Conservation (phyloP, 192 early-diverging fungal genomes). For the Backusella liffmaniae region DNA sequence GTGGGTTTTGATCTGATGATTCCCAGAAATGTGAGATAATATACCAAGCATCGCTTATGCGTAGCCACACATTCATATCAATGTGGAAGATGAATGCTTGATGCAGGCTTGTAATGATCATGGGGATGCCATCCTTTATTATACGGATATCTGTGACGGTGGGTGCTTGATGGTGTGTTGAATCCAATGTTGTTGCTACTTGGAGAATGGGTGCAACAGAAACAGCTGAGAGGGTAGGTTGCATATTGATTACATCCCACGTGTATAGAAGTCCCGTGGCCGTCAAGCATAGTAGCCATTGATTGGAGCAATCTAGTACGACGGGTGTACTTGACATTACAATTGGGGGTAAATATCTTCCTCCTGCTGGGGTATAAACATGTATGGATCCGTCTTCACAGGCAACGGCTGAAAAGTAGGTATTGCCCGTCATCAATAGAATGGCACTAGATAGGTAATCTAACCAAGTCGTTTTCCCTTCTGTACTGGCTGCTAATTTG, state of each 20-base stretch:
- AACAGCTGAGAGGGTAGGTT: slow-evolving; percentile 45
- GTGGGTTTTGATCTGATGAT: slow-evolving; percentile 23
- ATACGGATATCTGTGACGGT: slow-evolving; percentile 57
- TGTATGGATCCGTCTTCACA: slow-evolving; percentile 68
- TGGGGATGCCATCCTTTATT: slow-evolving; percentile 58
- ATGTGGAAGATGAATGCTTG: slow-evolving; percentile 66
- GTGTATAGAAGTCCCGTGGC: slow-evolving; percentile 60
- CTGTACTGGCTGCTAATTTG: slow-evolving; percentile 15
- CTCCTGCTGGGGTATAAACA: slow-evolving; percentile 65
- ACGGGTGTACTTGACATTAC: slow-evolving; percentile 61
- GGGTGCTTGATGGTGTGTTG: slow-evolving; percentile 27
- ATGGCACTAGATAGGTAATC: slow-evolving; percentile 57
- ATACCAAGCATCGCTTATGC: slow-evolving; percentile 61
- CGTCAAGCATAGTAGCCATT: slow-evolving; percentile 67
- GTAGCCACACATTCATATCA: slow-evolving; percentile 67
- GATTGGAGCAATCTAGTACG: slow-evolving; percentile 50
- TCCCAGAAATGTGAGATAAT: slow-evolving; percentile 45
- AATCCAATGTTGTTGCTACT: slow-evolving; percentile 32
- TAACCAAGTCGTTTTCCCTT: slow-evolving; percentile 52
- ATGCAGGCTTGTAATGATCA: slow-evolving; percentile 61
- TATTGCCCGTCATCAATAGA: slow-evolving; percentile 59
- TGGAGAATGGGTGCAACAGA: slow-evolving; percentile 65
- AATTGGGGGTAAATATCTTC: slow-evolving; percentile 65
- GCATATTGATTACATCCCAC: slow-evolving; percentile 64
- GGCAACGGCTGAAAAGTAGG: slow-evolving; percentile 55